A percentile compares a stretch with the other conserved stretches of the same genome.
Evolutionary conservation across 2,329 filamentous ascomycete genomes (phyloP).

Genomic region (Cercospora sp.): DNA sequence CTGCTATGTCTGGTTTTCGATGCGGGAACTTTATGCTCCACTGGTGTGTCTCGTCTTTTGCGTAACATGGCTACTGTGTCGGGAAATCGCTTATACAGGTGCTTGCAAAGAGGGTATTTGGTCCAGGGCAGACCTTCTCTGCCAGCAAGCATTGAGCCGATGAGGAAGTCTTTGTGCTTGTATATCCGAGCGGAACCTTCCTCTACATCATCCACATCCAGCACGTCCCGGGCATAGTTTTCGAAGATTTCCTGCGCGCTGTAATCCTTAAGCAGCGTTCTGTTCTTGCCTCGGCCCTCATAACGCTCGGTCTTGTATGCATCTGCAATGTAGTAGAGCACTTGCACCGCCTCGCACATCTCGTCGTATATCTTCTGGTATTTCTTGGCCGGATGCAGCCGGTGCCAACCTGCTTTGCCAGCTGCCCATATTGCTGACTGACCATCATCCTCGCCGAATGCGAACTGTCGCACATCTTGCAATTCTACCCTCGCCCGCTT

Average conservation of each 20-base stretch:
- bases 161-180: slow-evolving; percentile 44
- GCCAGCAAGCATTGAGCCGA: slow-evolving; percentile 47
- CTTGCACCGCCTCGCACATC: slow-evolving; percentile 63
- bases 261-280: slow-evolving; percentile 32
- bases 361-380: slow-evolving; percentile 60
- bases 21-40: slow-evolving; percentile 10
- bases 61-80: slow-evolving; percentile 22
- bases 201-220: slow-evolving; percentile 27
- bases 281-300: slow-evolving; percentile 41
- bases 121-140: slow-evolving; percentile 49
- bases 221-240: slow-evolving; percentile 34
- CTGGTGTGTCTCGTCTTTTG: slow-evolving; percentile 2
- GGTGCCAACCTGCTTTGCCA: slow-evolving; percentile 67
- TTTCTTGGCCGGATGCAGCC: slow-evolving; percentile 59
- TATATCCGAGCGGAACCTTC: slow-evolving; percentile 32
- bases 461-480: slow-evolving; percentile 49
- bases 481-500: slow-evolving; percentile 53
- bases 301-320: slow-evolving; percentile 48
- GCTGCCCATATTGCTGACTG: slow-evolving; percentile 65
- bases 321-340: slow-evolving; percentile 64
- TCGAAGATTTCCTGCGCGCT: slow-evolving; percentile 44
- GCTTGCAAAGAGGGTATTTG: slow-evolving; percentile 44
- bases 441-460: slow-evolving; percentile 56
- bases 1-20: slow-evolving; percentile 1
- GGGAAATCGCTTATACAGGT: slow-evolving; percentile 43